Evolutionary conservation across 1,139 yeast genomes (phyloP), one percentile per base, ranked within the genome.

Genomic region (Pichia cactophila): DNA sequence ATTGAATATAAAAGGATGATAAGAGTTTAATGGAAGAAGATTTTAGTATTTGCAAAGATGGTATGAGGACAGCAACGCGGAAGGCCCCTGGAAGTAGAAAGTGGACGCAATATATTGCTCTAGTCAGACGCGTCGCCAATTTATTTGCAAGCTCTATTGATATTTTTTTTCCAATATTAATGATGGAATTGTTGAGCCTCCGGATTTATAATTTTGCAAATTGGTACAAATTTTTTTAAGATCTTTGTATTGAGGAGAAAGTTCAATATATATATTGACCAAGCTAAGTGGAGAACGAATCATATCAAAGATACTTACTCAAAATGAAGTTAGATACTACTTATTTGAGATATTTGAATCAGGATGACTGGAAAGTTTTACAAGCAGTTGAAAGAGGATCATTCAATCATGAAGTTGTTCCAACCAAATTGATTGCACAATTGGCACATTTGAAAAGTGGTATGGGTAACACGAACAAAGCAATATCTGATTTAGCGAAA

Each of bases 311-410:
- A 9, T 7, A 16, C 16, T 16, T 11, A 40, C 10, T 9, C 26
- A 43, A 26, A 26, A 90, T 90, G 97, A 92, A 89, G 75, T 74
- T 92, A 50, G 97, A 92, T 61, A 86, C 95, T 0, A 75, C 94
- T 20, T 95, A 89, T 64, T 86, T 92, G 96, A 77, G 97, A 68
- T 92, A 90, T 64, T 72, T 92, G 63, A 83, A 96, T 58, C 74
- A 83, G 5, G 97, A 89, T 56, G 98, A 92, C 69, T 92, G 88
- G 72, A 76, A 86, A 51, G 95, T 89, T 17, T 78, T 92, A 49
- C 86, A 84, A 52, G 97, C 96, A 0, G 86, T 86, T 9, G 98
- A 92, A 65, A 74, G 79, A 67, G 98, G 97, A 9, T 83, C 97
- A 1, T 77, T 87, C 57, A 89, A 86, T 66, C 98, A 94, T 67